Conservation (phyloP, 1,139 yeast species). For the Arxiozyma bovina region DNA sequence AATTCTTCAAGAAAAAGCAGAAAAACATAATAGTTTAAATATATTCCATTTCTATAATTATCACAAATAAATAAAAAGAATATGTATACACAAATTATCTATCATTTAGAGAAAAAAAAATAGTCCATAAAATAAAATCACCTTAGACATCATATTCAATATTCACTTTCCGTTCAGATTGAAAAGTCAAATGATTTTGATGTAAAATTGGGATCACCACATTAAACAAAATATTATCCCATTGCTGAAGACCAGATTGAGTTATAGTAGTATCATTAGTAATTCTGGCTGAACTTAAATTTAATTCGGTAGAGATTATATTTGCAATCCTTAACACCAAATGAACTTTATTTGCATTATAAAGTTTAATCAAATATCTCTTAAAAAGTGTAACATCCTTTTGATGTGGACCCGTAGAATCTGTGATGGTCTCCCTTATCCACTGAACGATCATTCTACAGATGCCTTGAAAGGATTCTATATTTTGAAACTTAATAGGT, state of each 20-base stretch:
- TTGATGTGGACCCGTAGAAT: slow-evolving; percentile 45
- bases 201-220: slow-evolving; percentile 22
- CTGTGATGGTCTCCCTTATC: slow-evolving; percentile 38
- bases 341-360: slow-evolving; percentile 19
- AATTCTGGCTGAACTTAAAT: slow-evolving; percentile 10
- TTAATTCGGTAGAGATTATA: slow-evolving; percentile 18
- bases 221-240: slow-evolving; percentile 26
- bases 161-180: slow-evolving; percentile 18
- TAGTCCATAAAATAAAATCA: not conserved
- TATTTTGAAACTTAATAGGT: slow-evolving; percentile 36
- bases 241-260: slow-evolving; percentile 22
- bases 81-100: too few species aligned
- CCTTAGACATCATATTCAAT: slow-evolving; percentile 18
- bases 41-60: too few species aligned
- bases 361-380: slow-evolving; percentile 23
- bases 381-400: slow-evolving; percentile 44
- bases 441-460: slow-evolving; percentile 38
- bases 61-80: too few species aligned
- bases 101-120: too few species aligned
- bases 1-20: too few species aligned
- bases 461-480: slow-evolving; percentile 33
- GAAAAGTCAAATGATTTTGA: slow-evolving; percentile 19
- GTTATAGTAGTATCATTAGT: not conserved
- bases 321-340: slow-evolving; percentile 19
- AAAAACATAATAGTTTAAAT: too few species aligned